A percentile compares a stretch with the other conserved stretches of the same genome.
Evolutionary conservation across 495 filamentous ascomycete species (phyloP).

Genomic region (Penicillium ochrochloron): DNA sequence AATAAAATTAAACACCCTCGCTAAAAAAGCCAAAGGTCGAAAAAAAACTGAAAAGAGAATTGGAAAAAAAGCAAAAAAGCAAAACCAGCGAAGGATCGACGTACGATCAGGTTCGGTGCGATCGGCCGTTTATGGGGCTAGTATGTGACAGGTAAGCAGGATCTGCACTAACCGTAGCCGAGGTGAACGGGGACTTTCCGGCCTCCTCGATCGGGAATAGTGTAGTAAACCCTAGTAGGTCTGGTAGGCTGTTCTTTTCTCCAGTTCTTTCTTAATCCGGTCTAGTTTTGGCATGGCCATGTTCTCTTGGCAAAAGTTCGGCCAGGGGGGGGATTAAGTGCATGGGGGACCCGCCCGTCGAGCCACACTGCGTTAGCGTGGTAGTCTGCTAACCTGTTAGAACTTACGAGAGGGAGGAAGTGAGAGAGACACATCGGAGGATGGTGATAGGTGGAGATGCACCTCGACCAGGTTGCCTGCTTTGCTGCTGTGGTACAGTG

Average conservation of each 20-base stretch:
- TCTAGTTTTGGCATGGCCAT: not conserved
- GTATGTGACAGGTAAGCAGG: constrained; percentile 41
- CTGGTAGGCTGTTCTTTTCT: not conserved
- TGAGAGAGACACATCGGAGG: constrained; percentile 9
- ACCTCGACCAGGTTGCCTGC: constrained; percentile 5
- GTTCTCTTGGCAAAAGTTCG: not conserved
- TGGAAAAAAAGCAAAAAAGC: not conserved
- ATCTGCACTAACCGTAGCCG: constrained; percentile 42
- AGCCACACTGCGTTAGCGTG: not conserved
- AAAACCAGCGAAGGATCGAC: constrained; percentile 21
- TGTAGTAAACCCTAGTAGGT: not conserved
- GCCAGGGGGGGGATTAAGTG: not conserved
- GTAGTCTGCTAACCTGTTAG: too few species aligned
- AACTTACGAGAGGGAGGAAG: not conserved
- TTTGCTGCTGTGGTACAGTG: constrained; percentile 7
- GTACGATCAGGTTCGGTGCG: constrained; percentile 29
- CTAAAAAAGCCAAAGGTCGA: constrained; percentile 6
- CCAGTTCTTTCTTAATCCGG: not conserved
- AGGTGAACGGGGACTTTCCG: constrained; percentile 36
- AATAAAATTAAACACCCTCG: constrained; percentile 1
- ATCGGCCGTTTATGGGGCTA: constrained; percentile 36
- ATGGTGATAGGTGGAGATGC: constrained; percentile 6
- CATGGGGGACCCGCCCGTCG: not conserved
- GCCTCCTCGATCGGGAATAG: constrained; percentile 32
- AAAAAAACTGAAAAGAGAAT: not conserved